A percentile compares a stretch with the other conserved stretches of the same genome.
These are phyloP conservation scores for Talaromyces sp. DNA, from an alignment of 2,329 filamentous ascomycete species.

Conservation along the genomic window DNA sequence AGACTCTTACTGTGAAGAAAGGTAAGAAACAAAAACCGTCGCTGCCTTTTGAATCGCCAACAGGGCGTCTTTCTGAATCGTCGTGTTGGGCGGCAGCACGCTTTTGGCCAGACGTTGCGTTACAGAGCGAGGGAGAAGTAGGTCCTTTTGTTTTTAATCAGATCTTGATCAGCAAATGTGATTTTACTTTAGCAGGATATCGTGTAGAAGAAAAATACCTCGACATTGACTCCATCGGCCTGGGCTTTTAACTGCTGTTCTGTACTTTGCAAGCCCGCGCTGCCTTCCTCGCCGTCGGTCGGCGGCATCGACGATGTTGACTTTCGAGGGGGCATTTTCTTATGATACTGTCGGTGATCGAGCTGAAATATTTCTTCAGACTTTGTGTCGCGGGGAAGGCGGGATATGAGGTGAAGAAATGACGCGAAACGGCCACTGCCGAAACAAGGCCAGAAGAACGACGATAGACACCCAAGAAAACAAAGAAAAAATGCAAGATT, in stretches of 20 bases:
- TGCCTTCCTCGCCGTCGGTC: constrained; percentile 9
- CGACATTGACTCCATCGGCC: constrained; percentile 35
- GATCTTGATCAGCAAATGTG: not conserved
- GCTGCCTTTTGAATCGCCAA: constrained; percentile 60
- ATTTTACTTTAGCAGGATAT: not conserved
- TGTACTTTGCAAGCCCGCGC: constrained; percentile 22
- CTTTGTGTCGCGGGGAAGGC: not conserved
- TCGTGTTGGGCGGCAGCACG: constrained; percentile 58
- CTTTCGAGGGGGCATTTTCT: constrained; percentile 31
- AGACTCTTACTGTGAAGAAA: constrained; percentile 50
- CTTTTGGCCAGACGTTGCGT: constrained; percentile 58
- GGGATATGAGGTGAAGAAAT: not conserved
- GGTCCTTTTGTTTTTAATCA: constrained; percentile 46
- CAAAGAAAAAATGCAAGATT: not conserved
- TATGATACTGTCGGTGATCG: not conserved
- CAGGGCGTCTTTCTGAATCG: constrained; percentile 60
- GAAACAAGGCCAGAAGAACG: not conserved
- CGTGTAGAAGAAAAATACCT: constrained; percentile 21
- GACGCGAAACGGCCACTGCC: not conserved
- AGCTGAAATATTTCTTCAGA: not conserved
- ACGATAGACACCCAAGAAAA: not conserved
- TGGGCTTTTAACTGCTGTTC: constrained; percentile 35
- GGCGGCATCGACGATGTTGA: constrained; percentile 26
- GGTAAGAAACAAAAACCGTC: constrained; percentile 61
- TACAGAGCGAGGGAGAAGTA: constrained; percentile 57